Percentiles rank a stretch among this genome's conserved stretches.
phyloP scores from a whole-genome alignment of 2,329 filamentous ascomycete genomes.

The Macrophomina pseudophaseolina region DNA sequence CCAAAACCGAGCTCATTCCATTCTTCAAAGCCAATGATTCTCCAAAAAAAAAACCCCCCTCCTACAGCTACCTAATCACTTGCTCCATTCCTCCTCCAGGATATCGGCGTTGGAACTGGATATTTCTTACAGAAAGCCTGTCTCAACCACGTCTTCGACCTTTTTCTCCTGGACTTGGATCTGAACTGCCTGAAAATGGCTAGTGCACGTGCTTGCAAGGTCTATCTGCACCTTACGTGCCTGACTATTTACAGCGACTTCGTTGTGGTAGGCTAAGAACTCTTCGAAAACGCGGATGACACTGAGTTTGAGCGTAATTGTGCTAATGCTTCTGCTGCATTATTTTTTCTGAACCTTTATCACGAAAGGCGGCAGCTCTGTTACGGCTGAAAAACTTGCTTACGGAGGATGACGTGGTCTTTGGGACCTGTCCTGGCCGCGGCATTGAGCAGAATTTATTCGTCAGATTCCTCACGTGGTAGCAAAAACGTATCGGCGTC shows the following conservation, averaged over 20 bases:
- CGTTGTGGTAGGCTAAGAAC: background rate
- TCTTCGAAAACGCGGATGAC: constrained; percentile 38
- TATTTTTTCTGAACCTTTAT: constrained; percentile 39
- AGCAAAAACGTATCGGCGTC: constrained; percentile 45
- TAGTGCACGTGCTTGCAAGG: constrained; percentile 32
- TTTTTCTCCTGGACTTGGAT: constrained; percentile 36
- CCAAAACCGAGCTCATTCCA: constrained; percentile 31
- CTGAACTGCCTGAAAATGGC: constrained; percentile 40
- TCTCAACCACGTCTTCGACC: constrained; percentile 25
- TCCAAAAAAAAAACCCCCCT: background rate
- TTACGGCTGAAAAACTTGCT: background rate
- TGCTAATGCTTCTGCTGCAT: constrained; percentile 26
- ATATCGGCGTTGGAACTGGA: constrained; percentile 40
- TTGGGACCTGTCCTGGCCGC: constrained; percentile 46
- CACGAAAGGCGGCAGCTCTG: constrained; percentile 25
- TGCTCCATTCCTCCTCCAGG: constrained; percentile 33
- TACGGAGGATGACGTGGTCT: constrained; percentile 40
- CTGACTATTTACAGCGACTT: background rate
- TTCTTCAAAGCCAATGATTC: constrained; percentile 32
- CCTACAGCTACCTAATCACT: background rate
- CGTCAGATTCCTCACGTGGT: constrained; percentile 34
- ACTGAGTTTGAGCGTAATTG: constrained; percentile 49
- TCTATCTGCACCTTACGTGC: constrained; percentile 32
- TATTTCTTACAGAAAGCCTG: constrained; percentile 33
- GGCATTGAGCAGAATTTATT: constrained; percentile 35